Percentiles rank a stretch among this genome's conserved stretches.
Conservation (phyloP, 2,329 filamentous ascomycete species). For the Trichoderma hamatum region DNA sequence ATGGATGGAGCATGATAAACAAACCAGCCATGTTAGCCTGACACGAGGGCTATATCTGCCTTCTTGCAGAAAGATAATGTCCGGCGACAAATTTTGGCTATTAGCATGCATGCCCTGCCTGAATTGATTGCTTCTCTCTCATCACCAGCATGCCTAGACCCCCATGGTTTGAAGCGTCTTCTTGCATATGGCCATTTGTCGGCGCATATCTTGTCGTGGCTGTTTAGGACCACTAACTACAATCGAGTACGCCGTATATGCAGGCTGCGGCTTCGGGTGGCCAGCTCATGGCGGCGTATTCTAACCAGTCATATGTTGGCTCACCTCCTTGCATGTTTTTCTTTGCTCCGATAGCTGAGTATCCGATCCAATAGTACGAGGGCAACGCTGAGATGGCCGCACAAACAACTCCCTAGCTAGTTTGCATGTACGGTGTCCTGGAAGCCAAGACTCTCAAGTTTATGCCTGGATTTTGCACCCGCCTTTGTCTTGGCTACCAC, state of each 20-base stretch:
- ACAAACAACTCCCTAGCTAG: neutral
- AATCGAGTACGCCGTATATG: neutral
- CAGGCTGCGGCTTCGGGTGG: neutral
- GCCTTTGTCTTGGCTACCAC: constrained; percentile 6
- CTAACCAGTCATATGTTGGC: neutral
- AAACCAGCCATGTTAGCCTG: neutral
- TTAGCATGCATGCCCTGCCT: neutral
- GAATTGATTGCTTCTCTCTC: neutral
- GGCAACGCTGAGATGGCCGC: neutral
- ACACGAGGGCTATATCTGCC: neutral
- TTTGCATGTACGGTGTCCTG: neutral
- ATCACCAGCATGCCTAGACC: neutral
- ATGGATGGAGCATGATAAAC: constrained; percentile 2
- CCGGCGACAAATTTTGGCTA: neutral
- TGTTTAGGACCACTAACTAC: neutral
- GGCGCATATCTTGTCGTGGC: neutral
- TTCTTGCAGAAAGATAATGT: neutral
- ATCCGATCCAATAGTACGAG: neutral
- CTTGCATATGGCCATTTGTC: neutral
- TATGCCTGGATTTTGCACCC: neutral
- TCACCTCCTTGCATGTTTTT: neutral
- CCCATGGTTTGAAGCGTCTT: neutral
- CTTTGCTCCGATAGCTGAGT: constrained; percentile 7
- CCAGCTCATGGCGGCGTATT: constrained; percentile 1
- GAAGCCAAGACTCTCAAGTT: neutral